Base-by-base conservation (phyloP, 306 rosid species). In the Alnus rubra region DNA sequence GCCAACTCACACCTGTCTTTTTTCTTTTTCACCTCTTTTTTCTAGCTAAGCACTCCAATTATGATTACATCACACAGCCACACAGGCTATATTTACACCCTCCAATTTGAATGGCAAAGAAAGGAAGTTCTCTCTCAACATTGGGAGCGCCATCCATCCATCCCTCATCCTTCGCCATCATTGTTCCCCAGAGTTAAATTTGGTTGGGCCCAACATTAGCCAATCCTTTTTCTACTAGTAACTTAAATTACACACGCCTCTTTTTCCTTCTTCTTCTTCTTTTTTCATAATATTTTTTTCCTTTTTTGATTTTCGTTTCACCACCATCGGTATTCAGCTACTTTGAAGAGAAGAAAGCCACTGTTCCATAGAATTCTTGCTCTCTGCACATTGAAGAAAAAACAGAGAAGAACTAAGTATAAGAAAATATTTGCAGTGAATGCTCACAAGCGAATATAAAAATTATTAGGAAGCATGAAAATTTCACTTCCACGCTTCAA, bases 301-400 rank as follows among this genome's bases (percentile, higher is more conserved):
- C 48, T 78, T 62, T 3, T 83, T 50, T 19, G 5, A 13, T 51
- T 51, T 31, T 13, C 28, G n/a, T 6, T 15, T 72, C 37, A 78
- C 31, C 69, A 56, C 68, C 74, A 71, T 54, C 19, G 37, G 48
- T 42, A 49, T 90, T 59, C 90, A 94, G 86, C 87, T 80, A 77
- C 82, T 95, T 80, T 85, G 79, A 50, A 95, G 89, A 79, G 97
- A 80, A 62, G 98, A 87, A 69, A 93, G 93, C 93, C 90, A 90
- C 78, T 89, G 87, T 85, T 95, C 93, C 90, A 92, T 90, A 78
- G 82, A 87, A 72, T 87, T 91, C 84, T 83, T 90, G 94, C 91
- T 87, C 67, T 87, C 99, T 95, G 98, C 87, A 84, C 13, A 80
- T 15, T 47, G 33, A 50, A 79, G 60, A 31, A 83, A 73, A 37